A percentile compares a stretch with the other conserved stretches of the same genome.
These are phyloP conservation scores for Xylaria polymorpha DNA, from an alignment of 2,329 filamentous ascomycete genomes.

Conservation along the genomic window DNA sequence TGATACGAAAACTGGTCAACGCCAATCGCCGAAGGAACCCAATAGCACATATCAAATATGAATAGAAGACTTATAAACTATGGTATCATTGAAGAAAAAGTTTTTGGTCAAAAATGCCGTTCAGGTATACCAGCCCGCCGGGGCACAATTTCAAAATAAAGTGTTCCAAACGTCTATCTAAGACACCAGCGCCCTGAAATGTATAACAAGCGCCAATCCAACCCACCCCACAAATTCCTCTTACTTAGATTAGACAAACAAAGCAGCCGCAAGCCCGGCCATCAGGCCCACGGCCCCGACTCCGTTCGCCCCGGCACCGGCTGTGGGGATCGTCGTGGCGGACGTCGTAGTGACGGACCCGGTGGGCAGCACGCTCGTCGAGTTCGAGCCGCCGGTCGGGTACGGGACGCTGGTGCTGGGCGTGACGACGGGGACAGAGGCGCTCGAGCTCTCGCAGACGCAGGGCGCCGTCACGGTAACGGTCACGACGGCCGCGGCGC, in stretches of 20 bases:
- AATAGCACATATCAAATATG: not conserved
- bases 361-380: constrained; percentile 37
- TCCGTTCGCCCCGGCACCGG: constrained; percentile 36
- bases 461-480: constrained; percentile 41
- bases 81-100: constrained; percentile 23
- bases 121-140: constrained; percentile 26
- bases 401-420: constrained; percentile 12
- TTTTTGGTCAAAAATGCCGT: not conserved
- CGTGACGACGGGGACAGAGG: constrained; percentile 1
- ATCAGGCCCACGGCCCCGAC: constrained; percentile 42
- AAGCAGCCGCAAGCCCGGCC: constrained; percentile 20
- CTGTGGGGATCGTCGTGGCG: constrained; percentile 38
- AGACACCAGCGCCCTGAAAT: not conserved
- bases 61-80: not conserved
- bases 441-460: constrained; percentile 20
- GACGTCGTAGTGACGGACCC: constrained; percentile 31
- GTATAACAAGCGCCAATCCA: not conserved
- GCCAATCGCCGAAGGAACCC: not conserved
- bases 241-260: constrained; percentile 38
- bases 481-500: constrained; percentile 2
- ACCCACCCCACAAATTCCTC: not conserved
- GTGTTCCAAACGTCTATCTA: not conserved
- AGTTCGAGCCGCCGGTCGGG: constrained; percentile 37
- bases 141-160: not conserved
- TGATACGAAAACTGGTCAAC: not conserved